A percentile compares a stretch with the other conserved stretches of the same genome.
These are phyloP conservation scores for Teratosphaeria zuluensis DNA, from an alignment of 2,329 filamentous ascomycete genomes.

Conservation along the genomic window DNA sequence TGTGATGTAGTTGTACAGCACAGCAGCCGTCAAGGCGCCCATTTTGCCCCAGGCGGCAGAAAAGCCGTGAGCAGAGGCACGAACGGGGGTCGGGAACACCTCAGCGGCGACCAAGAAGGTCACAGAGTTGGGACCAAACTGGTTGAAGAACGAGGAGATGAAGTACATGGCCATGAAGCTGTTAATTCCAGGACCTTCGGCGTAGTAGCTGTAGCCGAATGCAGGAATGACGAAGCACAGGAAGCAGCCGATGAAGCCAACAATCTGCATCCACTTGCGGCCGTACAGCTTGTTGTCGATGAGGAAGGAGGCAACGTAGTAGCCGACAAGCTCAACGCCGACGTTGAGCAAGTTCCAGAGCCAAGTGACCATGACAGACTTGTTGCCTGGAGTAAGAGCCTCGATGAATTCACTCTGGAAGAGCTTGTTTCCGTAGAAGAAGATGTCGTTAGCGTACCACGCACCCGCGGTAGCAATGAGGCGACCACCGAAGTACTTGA, in stretches of 20 bases:
- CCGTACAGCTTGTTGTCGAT: conserved; percentile 97
- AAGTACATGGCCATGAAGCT: conserved; percentile 99
- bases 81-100: conserved; percentile 89
- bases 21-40: conserved; percentile 74
- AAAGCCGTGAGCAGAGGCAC: conserved; percentile 88
- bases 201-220: conserved; percentile 82
- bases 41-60: conserved; percentile 85
- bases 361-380: conserved; percentile 76
- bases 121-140: conserved; percentile 92
- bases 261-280: conserved; percentile 89
- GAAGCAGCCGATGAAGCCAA: conserved; percentile 90
- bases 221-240: conserved; percentile 86
- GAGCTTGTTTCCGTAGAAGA: conserved; percentile 99
- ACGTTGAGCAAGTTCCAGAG: conserved; percentile 89
- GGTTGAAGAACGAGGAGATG: conserved; percentile 96
- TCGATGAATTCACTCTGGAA: conserved; percentile 87
- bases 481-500: conserved; percentile 76
- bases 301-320: conserved; percentile 79
- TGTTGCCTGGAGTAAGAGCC: conserved; percentile 54
- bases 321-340: conserved; percentile 72
- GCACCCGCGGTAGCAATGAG: conserved; percentile 75
- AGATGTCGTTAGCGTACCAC: conserved; percentile 93
- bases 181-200: conserved; percentile 58
- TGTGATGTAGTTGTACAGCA: conserved; percentile 92
- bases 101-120: conserved; percentile 95